Conservation (phyloP, 176 grass and related monocot species). For the Saccharum spontaneum region DNA sequence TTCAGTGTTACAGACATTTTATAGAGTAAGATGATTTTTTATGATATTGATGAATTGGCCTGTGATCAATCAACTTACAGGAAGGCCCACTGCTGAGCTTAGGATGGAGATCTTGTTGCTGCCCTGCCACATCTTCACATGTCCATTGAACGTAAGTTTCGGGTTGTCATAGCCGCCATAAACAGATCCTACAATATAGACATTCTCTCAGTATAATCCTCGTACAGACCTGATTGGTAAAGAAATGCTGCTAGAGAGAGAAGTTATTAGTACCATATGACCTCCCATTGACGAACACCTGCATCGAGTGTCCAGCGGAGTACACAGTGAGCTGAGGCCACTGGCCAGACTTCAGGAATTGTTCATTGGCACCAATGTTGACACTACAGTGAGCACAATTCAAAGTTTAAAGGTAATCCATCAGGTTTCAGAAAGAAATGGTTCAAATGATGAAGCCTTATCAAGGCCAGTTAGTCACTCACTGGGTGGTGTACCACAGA, state of each 20-base stretch:
- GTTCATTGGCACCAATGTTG: constrained; percentile 58
- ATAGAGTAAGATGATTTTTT: background rate
- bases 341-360: constrained; percentile 54
- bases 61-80: constrained; percentile 53
- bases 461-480: constrained; percentile 36
- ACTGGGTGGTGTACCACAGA: constrained; percentile 93
- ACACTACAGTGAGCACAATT: constrained; percentile 45
- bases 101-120: constrained; percentile 94
- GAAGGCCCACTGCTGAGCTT: constrained; percentile 78
- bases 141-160: constrained; percentile 52
- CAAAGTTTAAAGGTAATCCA: background rate
- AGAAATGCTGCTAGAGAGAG: background rate
- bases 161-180: constrained; percentile 57
- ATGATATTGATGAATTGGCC: background rate
- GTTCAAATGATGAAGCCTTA: background rate
- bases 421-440: background rate
- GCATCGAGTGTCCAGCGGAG: constrained; percentile 79
- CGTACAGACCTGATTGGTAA: background rate
- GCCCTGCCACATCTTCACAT: constrained; percentile 75
- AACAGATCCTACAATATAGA: constrained; percentile 44
- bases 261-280: constrained; percentile 35
- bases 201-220: background rate
- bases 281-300: constrained; percentile 84
- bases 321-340: constrained; percentile 63
- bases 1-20: background rate